These are phyloP conservation scores for Mycena sp. DNA, from an alignment of 1,284 basidiomycete species.

Conservation along the genomic window DNA sequence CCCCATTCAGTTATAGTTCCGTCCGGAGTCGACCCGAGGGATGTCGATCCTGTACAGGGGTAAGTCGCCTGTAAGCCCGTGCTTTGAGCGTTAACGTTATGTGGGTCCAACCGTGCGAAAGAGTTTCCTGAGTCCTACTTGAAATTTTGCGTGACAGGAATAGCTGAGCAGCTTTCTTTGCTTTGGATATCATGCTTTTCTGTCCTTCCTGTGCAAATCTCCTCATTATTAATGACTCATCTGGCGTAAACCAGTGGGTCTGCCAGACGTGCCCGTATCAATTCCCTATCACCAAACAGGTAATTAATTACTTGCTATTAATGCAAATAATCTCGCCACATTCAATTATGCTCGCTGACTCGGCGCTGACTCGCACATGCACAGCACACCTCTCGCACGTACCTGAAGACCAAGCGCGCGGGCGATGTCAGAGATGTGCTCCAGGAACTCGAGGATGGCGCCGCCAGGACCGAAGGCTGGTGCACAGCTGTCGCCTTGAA, in stretches of 20 bases:
- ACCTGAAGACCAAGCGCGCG: slow-evolving; percentile 25
- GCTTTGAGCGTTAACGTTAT: too few species aligned
- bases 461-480: slow-evolving; percentile 18
- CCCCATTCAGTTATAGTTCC: background rate
- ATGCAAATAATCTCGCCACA: too few species aligned
- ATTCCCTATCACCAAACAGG: slow-evolving; percentile 31
- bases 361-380: background rate
- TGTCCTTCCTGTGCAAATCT: slow-evolving; percentile 28
- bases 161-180: too few species aligned
- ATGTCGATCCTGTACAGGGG: too few species aligned
- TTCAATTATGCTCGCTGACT: background rate
- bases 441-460: slow-evolving; percentile 23
- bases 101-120: too few species aligned
- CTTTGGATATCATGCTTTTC: too few species aligned
- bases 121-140: too few species aligned
- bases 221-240: slow-evolving; percentile 12
- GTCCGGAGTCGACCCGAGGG: background rate
- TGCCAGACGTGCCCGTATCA: slow-evolving; percentile 30
- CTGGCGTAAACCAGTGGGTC: slow-evolving; percentile 26
- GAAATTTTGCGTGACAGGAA: too few species aligned
- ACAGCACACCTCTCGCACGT: slow-evolving; percentile 23
- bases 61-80: too few species aligned
- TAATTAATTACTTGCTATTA: too few species aligned
- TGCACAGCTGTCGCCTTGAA: background rate
- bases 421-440: slow-evolving; percentile 25